Conservation (phyloP, 176 grass and related monocot species). For the Neostapfia colusana region DNA sequence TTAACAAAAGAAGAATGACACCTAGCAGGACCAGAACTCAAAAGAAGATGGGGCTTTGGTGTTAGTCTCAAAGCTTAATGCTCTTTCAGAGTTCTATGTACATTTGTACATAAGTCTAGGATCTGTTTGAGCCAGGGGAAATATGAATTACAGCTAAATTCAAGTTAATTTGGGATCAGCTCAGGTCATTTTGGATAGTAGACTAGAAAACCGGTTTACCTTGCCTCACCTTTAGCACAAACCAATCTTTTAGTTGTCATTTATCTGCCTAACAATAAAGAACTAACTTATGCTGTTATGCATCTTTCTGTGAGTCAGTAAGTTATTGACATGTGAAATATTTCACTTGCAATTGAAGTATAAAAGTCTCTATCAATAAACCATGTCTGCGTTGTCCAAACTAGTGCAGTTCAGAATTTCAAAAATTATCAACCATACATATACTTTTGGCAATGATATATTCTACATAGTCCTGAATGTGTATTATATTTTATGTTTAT, state of each 20-base stretch:
- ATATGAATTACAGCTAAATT: not conserved
- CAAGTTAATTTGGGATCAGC: slow-evolving; percentile 2
- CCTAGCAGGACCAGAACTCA: not conserved
- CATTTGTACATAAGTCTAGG: not conserved
- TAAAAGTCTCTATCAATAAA: slow-evolving; percentile 1
- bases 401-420: not conserved
- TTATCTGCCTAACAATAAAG: not conserved
- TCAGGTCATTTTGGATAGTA: slow-evolving; percentile 10
- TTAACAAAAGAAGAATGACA: not conserved
- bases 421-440: not conserved
- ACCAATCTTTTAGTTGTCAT: not conserved
- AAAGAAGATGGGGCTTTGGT: not conserved
- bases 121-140: not conserved
- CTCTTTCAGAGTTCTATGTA: not conserved
- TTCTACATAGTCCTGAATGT: not conserved
- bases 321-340: slow-evolving; percentile 1
- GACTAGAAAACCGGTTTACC: not conserved
- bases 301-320: not conserved
- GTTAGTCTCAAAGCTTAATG: not conserved
- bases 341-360: not conserved
- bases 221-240: not conserved
- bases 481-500: slow-evolving; percentile 24
- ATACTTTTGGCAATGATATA: slow-evolving; percentile 5
- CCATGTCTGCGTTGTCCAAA: not conserved
- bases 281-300: slow-evolving; percentile 21